Evolutionary conservation across 192 early-diverging fungal species (phyloP).

Genomic region (Rhizoclosmatium globosum): DNA sequence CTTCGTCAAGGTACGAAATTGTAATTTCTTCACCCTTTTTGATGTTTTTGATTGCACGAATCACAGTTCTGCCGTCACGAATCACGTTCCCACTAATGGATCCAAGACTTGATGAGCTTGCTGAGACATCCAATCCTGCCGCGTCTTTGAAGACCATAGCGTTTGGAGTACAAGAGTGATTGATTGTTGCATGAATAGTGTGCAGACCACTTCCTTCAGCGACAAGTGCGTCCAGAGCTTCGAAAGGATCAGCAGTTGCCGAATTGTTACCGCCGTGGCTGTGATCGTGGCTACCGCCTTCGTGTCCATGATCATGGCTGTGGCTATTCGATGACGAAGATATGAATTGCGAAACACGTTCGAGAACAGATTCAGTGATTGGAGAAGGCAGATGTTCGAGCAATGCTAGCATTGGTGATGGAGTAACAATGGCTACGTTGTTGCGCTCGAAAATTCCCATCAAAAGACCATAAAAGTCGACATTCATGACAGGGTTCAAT

Average conservation of each 20-base stretch:
- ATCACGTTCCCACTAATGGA: background rate
- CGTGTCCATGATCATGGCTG: constrained; percentile 37
- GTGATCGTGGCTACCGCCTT: constrained; percentile 17
- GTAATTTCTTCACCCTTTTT: constrained; percentile 39
- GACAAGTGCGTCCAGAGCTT: constrained; percentile 26
- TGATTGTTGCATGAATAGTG: constrained; percentile 40
- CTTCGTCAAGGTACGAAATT: constrained; percentile 41
- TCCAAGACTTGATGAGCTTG: background rate
- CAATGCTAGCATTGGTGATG: constrained; percentile 13
- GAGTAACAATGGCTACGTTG: constrained; percentile 30
- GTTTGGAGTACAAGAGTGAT: constrained; percentile 47
- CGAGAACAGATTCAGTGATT: constrained; percentile 2
- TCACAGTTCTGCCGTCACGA: constrained; percentile 31
- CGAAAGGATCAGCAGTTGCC: constrained; percentile 17
- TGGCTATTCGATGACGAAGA: background rate
- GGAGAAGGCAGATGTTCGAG: constrained; percentile 4
- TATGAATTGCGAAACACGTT: constrained; percentile 18
- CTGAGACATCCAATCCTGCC: background rate
- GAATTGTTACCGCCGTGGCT: background rate
- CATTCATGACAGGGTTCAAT: constrained; percentile 17
- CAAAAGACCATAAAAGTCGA: constrained; percentile 38
- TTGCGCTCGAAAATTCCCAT: constrained; percentile 45
- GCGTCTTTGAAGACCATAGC: constrained; percentile 36
- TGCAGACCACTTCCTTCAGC: constrained; percentile 32
- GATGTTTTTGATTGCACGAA: constrained; percentile 35